Base-by-base conservation (phyloP, 2,329 filamentous ascomycete species). In the Cercospora nicotianae region DNA sequence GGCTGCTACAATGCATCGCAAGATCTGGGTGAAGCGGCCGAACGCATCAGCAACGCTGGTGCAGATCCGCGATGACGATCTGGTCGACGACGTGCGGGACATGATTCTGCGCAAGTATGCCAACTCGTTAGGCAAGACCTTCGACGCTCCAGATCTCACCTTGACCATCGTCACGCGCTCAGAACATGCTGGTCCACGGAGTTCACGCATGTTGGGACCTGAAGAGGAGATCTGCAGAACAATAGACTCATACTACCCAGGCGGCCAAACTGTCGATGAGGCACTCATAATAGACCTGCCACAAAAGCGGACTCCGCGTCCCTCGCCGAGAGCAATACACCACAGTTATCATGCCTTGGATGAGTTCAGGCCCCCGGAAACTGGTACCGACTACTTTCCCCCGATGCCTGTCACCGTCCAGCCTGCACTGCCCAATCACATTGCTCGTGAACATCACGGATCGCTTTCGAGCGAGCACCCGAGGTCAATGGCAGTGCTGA, bases 71-170 rank as follows among this genome's bases (percentile, higher is more conserved):
- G 91, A 96, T 75, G 93, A 96, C 75, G 93, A 97, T 77, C 82
- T 98, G 74, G 94, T 98, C 66, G 95, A 99, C 79, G 94, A 97
- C 80, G 90, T 97, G 69, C 91, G 94, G 74, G 95, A 97, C 74
- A 88, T 93, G 84, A 95, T 98, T 66, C 83, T 98, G 74, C 89
- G 88, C 76, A 98, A 98, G 83, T 99, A 98, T 79, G 89, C 89
- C 74, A 98, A 99, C 80, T 96, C 93, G 13, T 85, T 99, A 28
- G 94, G 94, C 61, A 89, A 89, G 74, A 91, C 87, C 63, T 97
- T 94, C 79, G 95, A 99, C 81, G 87, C 95, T 10, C 95, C 95
- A 12, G 95, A 99, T 79, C 87, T 99, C 67, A 89, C 87, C 10
- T 84, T 98, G 71, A 89, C 91, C 70, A 91, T 98, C 73, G 79